Base-by-base conservation (phyloP, 2,329 filamentous ascomycete genomes). In the Teratosphaeria pseudoeucalypti region DNA sequence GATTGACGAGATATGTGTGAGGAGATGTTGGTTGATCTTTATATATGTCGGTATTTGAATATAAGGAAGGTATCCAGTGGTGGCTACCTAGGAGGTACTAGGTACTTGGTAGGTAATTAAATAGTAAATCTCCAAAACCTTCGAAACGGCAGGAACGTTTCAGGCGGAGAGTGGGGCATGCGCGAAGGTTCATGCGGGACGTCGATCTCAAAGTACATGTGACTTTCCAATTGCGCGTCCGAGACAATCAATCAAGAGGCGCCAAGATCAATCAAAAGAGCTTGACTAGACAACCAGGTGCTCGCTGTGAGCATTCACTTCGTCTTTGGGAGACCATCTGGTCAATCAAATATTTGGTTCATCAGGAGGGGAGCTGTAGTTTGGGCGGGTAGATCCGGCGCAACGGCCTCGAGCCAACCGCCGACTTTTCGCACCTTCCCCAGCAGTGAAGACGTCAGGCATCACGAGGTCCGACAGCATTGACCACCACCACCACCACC, bases 381-480 rank as follows among this genome's bases (percentile, higher is more conserved):
- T 39, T 4, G 37, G 10, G 16, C 43, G 43, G 43, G 43, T 49
- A 23, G n/a, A 49, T 49, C 43, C 43, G 43, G 16, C 43, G 5
- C 6, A 49, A 49, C 43, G 19, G 19, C 10, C n/a, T 16, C 12
- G 43, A 47, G 43, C 19, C 43, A 47, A 47, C 43, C n/a, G n/a
- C 9, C n/a, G 16, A 47, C 43, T 47, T 47, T 47, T 19, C 14
- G 43, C 39, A 47, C 39, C 39, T 47, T 47, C 43, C 43, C 43
- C 16, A 47, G 43, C 43, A 47, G 43, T 47, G 43, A 47, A n/a
- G 16, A n/a, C 32, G 52, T 29, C 52, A 29, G 32, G 54, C 54
- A 56, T 56, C 54, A 56, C 54, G 54, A 56, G 54, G 54, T 56
- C 54, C 23, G 16, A 37, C 54, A 23, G 54, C 54, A 56, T 56